Conservation (phyloP, 2,329 filamentous ascomycete genomes). For the Trichoderma endophyticum region DNA sequence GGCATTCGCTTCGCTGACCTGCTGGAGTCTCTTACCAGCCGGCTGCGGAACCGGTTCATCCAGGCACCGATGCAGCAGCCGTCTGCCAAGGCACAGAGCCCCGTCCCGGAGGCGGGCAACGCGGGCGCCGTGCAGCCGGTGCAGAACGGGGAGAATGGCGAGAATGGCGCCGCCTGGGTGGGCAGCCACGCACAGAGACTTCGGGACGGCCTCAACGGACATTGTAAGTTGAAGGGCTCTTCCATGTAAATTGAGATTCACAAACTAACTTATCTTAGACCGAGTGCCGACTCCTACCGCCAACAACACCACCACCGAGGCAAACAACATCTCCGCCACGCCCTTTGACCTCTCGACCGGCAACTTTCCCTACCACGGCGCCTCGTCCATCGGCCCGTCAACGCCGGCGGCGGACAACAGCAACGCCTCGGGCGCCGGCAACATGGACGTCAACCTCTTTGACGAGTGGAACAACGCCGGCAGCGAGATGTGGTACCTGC, state of each 20-base stretch:
- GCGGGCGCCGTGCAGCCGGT: slow-evolving; percentile 24
- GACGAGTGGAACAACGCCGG: slow-evolving; percentile 55
- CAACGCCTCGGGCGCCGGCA: slow-evolving; percentile 28
- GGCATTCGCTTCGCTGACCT: slow-evolving; percentile 82
- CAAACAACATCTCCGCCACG: slow-evolving; percentile 59
- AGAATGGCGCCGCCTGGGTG: slow-evolving; percentile 30
- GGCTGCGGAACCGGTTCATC: slow-evolving; percentile 71
- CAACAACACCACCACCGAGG: slow-evolving; percentile 30
- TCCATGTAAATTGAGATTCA: accelerated
- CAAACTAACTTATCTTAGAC: slow-evolving; percentile 30
- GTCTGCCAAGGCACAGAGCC: slow-evolving; percentile 42
- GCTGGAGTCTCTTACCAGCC: slow-evolving; percentile 72
- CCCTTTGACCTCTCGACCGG: slow-evolving; percentile 57
- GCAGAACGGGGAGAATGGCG: slow-evolving; percentile 25
- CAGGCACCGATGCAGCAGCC: slow-evolving; percentile 52
- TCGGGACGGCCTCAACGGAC: slow-evolving; percentile 39
- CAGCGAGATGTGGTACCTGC: slow-evolving; percentile 66
- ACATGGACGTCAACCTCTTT: slow-evolving; percentile 43
- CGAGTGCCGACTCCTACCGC: slow-evolving; percentile 32
- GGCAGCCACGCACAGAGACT: slow-evolving; percentile 39
- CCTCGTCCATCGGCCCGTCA: slow-evolving; percentile 48
- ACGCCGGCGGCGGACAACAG: slow-evolving; percentile 44
- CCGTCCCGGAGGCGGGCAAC: slow-evolving; percentile 35
- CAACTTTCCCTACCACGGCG: slow-evolving; percentile 53
- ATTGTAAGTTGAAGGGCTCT: slow-evolving; percentile 33